Conservation (phyloP, 1,139 yeast genomes). For the Blastobotrys ciferrii region DNA sequence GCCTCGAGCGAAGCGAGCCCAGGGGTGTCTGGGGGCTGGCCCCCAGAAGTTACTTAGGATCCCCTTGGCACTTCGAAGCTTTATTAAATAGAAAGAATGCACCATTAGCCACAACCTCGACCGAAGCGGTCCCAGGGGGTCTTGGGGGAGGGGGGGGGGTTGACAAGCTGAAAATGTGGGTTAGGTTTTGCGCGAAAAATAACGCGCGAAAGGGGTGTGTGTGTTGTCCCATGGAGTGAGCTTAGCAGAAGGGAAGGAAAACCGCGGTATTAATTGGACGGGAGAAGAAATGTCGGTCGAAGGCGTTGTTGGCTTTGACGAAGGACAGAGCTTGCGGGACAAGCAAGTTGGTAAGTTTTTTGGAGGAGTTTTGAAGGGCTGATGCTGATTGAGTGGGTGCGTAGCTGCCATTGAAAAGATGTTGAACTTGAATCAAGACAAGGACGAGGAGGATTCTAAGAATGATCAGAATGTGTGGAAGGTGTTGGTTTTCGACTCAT, state of each 20-base stretch:
- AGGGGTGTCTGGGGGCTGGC: no score
- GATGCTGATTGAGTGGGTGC: conserved; percentile 14
- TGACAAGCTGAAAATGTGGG: no score
- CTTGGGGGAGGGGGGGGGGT: no score
- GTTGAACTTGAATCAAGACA: conserved; percentile 71
- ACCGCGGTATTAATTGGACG: no score
- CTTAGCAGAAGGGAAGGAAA: background rate
- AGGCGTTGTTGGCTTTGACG: conserved; percentile 3
- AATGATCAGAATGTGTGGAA: conserved; percentile 61
- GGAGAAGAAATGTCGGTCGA: conserved; percentile 4
- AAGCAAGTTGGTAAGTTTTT: conserved; percentile 41
- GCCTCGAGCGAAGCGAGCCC: no score
- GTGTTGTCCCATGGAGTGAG: background rate
- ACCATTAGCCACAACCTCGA: no score
- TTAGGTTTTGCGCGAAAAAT: no score
- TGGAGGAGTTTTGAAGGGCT: background rate
- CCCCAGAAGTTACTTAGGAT: no score
- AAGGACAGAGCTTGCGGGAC: conserved; percentile 38
- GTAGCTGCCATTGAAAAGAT: conserved; percentile 66
- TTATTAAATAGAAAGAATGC: no score
- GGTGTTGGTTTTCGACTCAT: conserved; percentile 77
- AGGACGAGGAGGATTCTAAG: conserved; percentile 18
- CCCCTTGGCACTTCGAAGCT: no score
- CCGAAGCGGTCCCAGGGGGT: no score
- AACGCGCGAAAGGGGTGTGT: background rate